Evolutionary conservation across 768 basidiomycete species (phyloP).

Genomic region (Trichaptum fuscoviolaceum): DNA sequence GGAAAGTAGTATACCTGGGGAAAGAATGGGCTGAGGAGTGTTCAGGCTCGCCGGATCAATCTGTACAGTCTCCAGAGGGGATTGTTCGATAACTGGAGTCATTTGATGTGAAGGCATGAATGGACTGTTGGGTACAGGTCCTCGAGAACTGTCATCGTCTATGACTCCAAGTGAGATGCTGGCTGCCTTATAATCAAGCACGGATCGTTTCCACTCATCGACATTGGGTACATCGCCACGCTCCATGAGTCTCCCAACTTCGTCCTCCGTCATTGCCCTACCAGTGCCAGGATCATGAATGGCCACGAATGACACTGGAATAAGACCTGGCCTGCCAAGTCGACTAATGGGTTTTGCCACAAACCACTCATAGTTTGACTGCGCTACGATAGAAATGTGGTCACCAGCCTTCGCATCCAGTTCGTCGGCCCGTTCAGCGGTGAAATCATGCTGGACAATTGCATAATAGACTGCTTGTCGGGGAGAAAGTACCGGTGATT

Average conservation of each 20-base stretch:
- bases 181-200: constrained; percentile 93
- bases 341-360: constrained; percentile 97
- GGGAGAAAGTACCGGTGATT: constrained; percentile 23
- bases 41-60: constrained; percentile 21
- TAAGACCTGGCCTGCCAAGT: constrained; percentile 92
- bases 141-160: constrained; percentile 47
- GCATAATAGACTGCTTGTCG: constrained; percentile 73
- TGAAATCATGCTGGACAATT: constrained; percentile 91
- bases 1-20: constrained; percentile 78
- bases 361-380: constrained; percentile 99
- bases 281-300: constrained; percentile 91
- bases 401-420: constrained; percentile 93
- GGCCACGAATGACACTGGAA: constrained; percentile 96
- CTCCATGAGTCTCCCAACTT: constrained; percentile 76
- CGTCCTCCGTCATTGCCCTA: constrained; percentile 51
- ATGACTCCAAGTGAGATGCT: constrained; percentile 93
- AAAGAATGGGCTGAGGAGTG: constrained; percentile 42
- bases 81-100: constrained; percentile 1
- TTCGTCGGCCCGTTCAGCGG: constrained; percentile 94
- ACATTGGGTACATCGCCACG: constrained; percentile 87
- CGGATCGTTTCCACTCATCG: constrained; percentile 98
- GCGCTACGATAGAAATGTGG: constrained; percentile 93
- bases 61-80: constrained; percentile 18
- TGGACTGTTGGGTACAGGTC: constrained; percentile 41
- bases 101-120: constrained; percentile 21